Evolutionary conservation across 257 asterid species (phyloP).

Genomic region (Nicotiana paniculata): DNA sequence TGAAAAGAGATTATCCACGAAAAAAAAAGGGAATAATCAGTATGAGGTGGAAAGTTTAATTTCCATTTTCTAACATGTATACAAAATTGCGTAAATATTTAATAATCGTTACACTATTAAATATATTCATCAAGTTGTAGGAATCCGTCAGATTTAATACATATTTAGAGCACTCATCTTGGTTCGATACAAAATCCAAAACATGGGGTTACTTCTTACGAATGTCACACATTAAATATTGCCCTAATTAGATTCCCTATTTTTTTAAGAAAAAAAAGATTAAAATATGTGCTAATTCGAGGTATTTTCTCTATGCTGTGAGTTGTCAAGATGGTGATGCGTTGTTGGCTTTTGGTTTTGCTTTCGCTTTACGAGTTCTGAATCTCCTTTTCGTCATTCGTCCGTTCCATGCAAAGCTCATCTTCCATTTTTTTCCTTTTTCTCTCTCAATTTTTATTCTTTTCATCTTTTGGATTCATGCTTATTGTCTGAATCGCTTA

Average conservation of each 20-base stretch:
- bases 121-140: background rate
- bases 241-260: background rate
- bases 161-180: background rate
- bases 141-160: background rate
- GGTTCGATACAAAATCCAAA: background rate
- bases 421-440: background rate
- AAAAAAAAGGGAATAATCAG: too few species aligned
- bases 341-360: background rate
- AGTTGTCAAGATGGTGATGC: slow-evolving; percentile 14
- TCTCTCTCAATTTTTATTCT: background rate
- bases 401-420: slow-evolving; percentile 11
- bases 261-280: background rate
- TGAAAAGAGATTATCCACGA: too few species aligned
- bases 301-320: background rate
- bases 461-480: background rate
- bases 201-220: background rate
- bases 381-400: background rate
- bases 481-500: background rate
- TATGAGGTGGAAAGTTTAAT: too few species aligned
- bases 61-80: too few species aligned
- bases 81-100: background rate
- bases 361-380: slow-evolving; percentile 1
- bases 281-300: background rate
- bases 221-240: background rate
- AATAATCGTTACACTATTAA: background rate